These are phyloP conservation scores for Cladophialophora immunda DNA, from an alignment of 2,329 filamentous ascomycete genomes.

Conservation along the genomic window DNA sequence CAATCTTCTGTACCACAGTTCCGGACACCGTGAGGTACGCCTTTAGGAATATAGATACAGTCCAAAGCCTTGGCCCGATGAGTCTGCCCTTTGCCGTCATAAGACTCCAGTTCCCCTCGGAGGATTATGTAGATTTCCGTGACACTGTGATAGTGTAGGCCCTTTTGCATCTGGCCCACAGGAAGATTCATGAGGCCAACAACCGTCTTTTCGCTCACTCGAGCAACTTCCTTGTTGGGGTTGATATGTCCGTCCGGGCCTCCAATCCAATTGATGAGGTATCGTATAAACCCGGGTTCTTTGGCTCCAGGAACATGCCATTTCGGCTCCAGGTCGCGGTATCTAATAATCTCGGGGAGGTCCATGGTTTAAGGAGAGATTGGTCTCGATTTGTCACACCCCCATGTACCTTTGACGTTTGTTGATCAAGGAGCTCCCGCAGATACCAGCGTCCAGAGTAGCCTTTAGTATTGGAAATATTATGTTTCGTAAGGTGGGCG, in stretches of 20 bases:
- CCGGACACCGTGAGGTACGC: constrained; percentile 17
- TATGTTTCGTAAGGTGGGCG: too few species aligned
- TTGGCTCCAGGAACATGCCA: neutral
- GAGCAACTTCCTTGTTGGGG: neutral
- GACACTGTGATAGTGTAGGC: neutral
- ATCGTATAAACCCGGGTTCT: neutral
- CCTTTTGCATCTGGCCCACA: neutral
- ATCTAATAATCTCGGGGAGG: neutral
- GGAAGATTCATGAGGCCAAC: neutral
- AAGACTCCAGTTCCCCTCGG: constrained; percentile 4
- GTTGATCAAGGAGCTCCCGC: too few species aligned
- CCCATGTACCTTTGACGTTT: too few species aligned
- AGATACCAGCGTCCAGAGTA: too few species aligned
- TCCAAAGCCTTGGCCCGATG: constrained; percentile 17
- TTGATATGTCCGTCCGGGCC: neutral
- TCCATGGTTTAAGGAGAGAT: too few species aligned
- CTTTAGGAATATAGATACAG: constrained; percentile 24
- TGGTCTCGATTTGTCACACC: too few species aligned
- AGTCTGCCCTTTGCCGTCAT: constrained; percentile 2
- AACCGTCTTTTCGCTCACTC: neutral
- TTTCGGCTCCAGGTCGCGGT: neutral
- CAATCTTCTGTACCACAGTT: constrained; percentile 3
- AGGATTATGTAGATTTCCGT: constrained; percentile 17
- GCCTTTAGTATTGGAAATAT: too few species aligned
- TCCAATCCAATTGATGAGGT: neutral